Percentiles rank a stretch among this genome's conserved stretches.
Evolutionary conservation across 2,329 filamentous ascomycete genomes (phyloP).

Genomic region (Aplosporella prunicola): DNA sequence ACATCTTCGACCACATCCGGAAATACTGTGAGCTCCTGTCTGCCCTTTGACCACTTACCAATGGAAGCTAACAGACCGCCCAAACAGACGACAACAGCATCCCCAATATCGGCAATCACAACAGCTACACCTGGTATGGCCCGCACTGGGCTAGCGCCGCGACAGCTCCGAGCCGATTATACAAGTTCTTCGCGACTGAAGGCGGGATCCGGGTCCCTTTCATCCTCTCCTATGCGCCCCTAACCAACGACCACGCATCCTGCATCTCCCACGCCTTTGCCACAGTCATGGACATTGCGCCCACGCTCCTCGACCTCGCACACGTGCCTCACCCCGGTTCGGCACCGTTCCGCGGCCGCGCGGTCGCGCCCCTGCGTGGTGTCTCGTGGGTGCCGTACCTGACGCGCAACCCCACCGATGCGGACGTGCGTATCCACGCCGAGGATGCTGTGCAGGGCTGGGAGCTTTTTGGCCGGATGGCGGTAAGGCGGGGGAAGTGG

Average conservation of each 20-base stretch:
- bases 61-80: neutral
- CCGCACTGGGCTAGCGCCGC: slow-evolving; percentile 23
- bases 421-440: slow-evolving; percentile 15
- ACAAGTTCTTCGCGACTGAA: slow-evolving; percentile 17
- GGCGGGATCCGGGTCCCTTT: slow-evolving; percentile 30
- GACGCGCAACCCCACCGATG: neutral
- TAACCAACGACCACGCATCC: slow-evolving; percentile 9
- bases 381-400: slow-evolving; percentile 22
- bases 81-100: slow-evolving; percentile 24
- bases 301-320: slow-evolving; percentile 29
- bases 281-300: slow-evolving; percentile 30
- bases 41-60: no score
- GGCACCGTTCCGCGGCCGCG: slow-evolving; percentile 19
- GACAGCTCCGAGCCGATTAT: slow-evolving; percentile 16
- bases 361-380: slow-evolving; percentile 25
- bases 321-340: slow-evolving; percentile 22
- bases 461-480: slow-evolving; percentile 28
- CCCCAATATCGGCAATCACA: slow-evolving; percentile 26
- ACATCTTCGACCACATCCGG: slow-evolving; percentile 22
- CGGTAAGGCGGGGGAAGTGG: slow-evolving; percentile 28
- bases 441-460: slow-evolving; percentile 22
- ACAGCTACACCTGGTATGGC: slow-evolving; percentile 31
- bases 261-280: slow-evolving; percentile 23
- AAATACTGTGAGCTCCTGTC: slow-evolving; percentile 19
- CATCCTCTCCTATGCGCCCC: slow-evolving; percentile 24